phyloP scores from a whole-genome alignment of 495 filamentous ascomycete genomes.

The Aspergillus nidulans region DNA sequence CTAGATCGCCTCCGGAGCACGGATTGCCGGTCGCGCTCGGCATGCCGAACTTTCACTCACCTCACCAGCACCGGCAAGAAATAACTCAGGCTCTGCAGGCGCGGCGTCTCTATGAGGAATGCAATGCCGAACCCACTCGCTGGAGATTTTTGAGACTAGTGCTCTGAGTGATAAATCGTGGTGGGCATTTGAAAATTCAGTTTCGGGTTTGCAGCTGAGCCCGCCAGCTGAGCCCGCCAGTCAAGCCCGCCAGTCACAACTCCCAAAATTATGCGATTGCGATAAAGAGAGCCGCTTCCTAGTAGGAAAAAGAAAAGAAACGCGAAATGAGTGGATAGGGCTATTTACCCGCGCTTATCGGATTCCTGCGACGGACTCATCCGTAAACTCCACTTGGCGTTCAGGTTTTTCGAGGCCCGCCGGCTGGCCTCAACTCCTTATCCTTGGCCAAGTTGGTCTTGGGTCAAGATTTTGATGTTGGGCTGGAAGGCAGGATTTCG shows the following conservation, averaged over 20 bases:
- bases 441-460: neutral
- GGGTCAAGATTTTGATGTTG: neutral
- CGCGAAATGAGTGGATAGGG: neutral
- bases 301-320: neutral
- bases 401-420: neutral
- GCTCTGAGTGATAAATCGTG: neutral
- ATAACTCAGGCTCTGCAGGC: neutral
- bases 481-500: neutral
- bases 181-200: neutral
- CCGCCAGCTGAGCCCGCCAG: neutral
- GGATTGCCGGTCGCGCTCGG: constrained; percentile 16
- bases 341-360: neutral
- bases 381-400: neutral
- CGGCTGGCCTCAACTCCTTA: neutral
- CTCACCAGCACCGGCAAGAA: neutral
- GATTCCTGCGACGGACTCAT: neutral
- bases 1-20: constrained; percentile 2
- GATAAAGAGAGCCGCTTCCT: neutral
- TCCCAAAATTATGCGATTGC: neutral
- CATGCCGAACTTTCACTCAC: constrained; percentile 14
- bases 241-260: neutral
- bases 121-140: neutral
- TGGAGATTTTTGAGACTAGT: neutral
- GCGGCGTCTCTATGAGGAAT: constrained; percentile 18
- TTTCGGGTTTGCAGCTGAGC: neutral